Percentiles rank a stretch among this genome's conserved stretches.
Evolutionary conservation across 1,284 basidiomycete species (phyloP).

Genomic region (Afroboletus lepidellus): DNA sequence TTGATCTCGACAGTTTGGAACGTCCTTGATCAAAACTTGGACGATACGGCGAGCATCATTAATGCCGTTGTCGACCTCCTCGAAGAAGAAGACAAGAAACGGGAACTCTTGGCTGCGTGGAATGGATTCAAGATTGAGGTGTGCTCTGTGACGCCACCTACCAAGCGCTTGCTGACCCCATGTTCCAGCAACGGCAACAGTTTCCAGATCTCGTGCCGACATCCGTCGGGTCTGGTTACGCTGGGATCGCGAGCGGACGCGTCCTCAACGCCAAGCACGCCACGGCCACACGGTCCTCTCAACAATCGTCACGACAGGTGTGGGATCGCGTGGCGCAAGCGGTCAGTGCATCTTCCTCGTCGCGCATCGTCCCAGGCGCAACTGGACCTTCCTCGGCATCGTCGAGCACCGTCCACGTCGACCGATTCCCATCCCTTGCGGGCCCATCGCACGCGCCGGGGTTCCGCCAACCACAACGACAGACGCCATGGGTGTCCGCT

Average conservation of each 20-base stretch:
- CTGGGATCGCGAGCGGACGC: constrained; percentile 76
- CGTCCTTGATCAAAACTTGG: constrained; percentile 76
- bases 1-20: constrained; percentile 87
- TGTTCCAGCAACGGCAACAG: constrained; percentile 69
- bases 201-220: constrained; percentile 77
- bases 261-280: constrained; percentile 82
- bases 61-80: constrained; percentile 78
- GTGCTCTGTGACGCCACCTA: background rate
- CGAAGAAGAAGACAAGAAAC: constrained; percentile 85
- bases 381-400: constrained; percentile 17
- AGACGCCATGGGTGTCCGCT: constrained; percentile 54
- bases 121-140: constrained; percentile 84
- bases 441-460: constrained; percentile 23
- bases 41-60: constrained; percentile 75
- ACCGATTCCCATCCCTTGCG: constrained; percentile 49
- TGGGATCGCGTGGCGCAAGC: constrained; percentile 89
- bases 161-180: background rate
- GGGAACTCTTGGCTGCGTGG: constrained; percentile 74
- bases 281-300: constrained; percentile 56
- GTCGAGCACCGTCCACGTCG: constrained; percentile 20
- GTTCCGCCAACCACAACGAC: constrained; percentile 41
- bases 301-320: constrained; percentile 63
- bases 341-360: constrained; percentile 59
- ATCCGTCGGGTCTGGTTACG: constrained; percentile 63
- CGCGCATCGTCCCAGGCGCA: constrained; percentile 20